Evolutionary conservation across 306 rosid genomes (phyloP), one percentile per base, ranked within the genome.

Genomic region (Quercus suber): DNA sequence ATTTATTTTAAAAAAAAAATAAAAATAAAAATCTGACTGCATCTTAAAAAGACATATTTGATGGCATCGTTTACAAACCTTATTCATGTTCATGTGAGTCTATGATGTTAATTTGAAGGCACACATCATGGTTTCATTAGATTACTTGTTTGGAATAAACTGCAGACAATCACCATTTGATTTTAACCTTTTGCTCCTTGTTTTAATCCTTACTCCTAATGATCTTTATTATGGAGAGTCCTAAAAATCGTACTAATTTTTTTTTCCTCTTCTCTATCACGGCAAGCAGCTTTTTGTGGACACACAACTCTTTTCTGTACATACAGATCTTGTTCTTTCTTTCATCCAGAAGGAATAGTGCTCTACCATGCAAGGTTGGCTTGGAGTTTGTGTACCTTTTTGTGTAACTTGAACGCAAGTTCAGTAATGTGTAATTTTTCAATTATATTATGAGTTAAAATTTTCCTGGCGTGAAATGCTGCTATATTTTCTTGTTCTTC

Each of bases 291-390:
- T 59, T 81, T 96, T 93, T 63, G 90, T 93, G 82, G 98, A 96
- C 83, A 96, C 99, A 10, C 99, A 96, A 76, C 87, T 93, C 68
- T 96, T 96, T 76, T 93, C 98, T 52, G 98, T 91, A 77, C 98
- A 90, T 78, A 96, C 99, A 27, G 98, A 96, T 82, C 89, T 93
- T 71, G 97, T 91, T 83, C 99, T 96, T 53, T 96, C 97, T 12
- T 91, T 90, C 90, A 89, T 96, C 91, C 98, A 96, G 85, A 93
- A 88, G 92, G 94, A 95, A 83, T 95, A 89, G 85, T 65, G 68
- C 73, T 21, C 73, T 21, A 74, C 69, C 30, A 19, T 74, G 59
- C 67, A 37, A 63, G 73, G 58, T 69, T 51, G 77, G 81, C 45
- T 43, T 78, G 21, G 67, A 55, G 70, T 74, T 53, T 53, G 64